These are phyloP conservation scores for Entophlyctis helioformis DNA, from an alignment of 192 early-diverging fungal species.

Conservation along the genomic window DNA sequence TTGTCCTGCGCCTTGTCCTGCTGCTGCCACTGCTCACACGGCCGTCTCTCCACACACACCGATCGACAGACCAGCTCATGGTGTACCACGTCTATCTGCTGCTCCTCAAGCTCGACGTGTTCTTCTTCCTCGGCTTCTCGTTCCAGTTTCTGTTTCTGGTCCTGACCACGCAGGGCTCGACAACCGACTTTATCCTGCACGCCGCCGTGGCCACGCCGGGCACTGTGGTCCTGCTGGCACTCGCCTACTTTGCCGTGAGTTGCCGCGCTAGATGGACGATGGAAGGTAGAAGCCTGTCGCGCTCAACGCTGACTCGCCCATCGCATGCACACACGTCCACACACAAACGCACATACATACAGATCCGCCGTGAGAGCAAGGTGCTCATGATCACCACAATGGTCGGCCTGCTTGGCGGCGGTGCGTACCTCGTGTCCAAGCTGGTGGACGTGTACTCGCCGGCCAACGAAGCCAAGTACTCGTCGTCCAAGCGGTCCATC, in stretches of 20 bases:
- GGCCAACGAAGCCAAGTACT: constrained; percentile 24
- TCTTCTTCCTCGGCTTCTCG: constrained; percentile 68
- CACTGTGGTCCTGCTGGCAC: constrained; percentile 43
- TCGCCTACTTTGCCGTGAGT: constrained; percentile 51
- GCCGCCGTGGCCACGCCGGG: constrained; percentile 43
- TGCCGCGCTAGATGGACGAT: neutral
- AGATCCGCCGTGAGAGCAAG: constrained; percentile 48
- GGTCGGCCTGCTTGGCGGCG: constrained; percentile 41
- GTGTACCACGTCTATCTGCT: constrained; percentile 70
- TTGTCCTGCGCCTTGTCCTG: no score
- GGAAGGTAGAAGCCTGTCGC: constrained; percentile 1
- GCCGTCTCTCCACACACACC: neutral
- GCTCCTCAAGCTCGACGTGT: constrained; percentile 69
- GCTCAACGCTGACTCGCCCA: neutral
- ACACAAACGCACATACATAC: neutral
- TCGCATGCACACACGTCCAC: neutral
- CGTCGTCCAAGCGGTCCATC: constrained; percentile 41
- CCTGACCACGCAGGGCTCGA: constrained; percentile 4
- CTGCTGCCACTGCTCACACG: no score
- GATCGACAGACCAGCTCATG: constrained; percentile 28
- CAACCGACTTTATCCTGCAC: constrained; percentile 13
- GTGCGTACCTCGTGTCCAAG: constrained; percentile 60
- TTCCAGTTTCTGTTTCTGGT: constrained; percentile 56
- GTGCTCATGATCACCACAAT: constrained; percentile 47
- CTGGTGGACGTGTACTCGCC: constrained; percentile 46